Conservation (phyloP, 306 rosid species). For the Elaeagnus macrophylla region DNA sequence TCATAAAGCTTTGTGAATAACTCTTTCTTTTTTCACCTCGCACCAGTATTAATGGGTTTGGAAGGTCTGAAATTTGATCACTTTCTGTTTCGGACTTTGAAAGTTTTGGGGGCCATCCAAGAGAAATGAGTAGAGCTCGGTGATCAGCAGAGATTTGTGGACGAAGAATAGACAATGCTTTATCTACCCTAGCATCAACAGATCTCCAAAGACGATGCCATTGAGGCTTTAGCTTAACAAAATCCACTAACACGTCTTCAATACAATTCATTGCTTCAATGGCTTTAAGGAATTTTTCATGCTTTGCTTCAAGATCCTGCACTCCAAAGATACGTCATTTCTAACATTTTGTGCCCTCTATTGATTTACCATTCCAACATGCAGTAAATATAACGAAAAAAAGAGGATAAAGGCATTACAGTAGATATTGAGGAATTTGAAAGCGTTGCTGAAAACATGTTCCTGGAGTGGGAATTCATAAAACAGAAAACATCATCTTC, state of each 20-base stretch:
- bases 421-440: slow-evolving; percentile 30
- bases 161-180: slow-evolving; percentile 44
- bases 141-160: slow-evolving; percentile 68
- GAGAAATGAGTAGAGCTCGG: slow-evolving; percentile 56
- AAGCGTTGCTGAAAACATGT: slow-evolving; percentile 35
- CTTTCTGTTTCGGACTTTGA: slow-evolving; percentile 24
- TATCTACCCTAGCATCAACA: slow-evolving; percentile 58
- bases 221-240: slow-evolving; percentile 33
- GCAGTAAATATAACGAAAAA: slow-evolving; percentile 7
- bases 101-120: slow-evolving; percentile 88
- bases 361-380: slow-evolving; percentile 11
- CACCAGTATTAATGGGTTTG: slow-evolving; percentile 59
- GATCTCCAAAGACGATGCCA: slow-evolving; percentile 51
- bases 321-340: slow-evolving; percentile 8
- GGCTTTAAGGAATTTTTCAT: slow-evolving; percentile 49
- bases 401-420: slow-evolving; percentile 20
- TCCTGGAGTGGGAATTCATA: slow-evolving; percentile 39
- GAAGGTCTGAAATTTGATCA: slow-evolving; percentile 26
- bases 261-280: slow-evolving; percentile 49
- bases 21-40: slow-evolving; percentile 46
- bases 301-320: slow-evolving; percentile 51
- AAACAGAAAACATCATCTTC: slow-evolving; percentile 68
- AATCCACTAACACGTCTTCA: slow-evolving; percentile 34
- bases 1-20: slow-evolving; percentile 53
- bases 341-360: slow-evolving; percentile 3